Base-by-base conservation (phyloP, 768 basidiomycete genomes). In the Calocybe cyanea region DNA sequence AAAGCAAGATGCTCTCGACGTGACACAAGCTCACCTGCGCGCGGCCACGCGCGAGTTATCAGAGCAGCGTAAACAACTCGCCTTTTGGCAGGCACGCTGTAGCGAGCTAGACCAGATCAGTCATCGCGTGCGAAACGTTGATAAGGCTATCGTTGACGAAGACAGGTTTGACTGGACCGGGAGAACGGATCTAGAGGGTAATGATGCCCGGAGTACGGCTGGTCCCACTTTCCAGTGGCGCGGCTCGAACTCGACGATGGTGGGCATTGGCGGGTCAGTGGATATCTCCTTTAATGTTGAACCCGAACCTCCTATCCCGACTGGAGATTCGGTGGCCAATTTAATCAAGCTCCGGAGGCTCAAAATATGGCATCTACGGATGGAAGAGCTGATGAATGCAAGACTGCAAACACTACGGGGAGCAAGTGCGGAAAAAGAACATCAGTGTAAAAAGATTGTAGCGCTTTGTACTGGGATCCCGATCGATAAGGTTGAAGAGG, bases 161-260 rank as follows among this genome's bases (percentile, higher is more conserved):
- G 88, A 89, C 47, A 69, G 65, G 47, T 89, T 93, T 53, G 91
- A 94, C 61, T 95, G 87, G 87, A 88, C 90, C 0, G 94, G 94
- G 2, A 79, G 92, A 19, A 74, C 70, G 21, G 67, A 75, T 46
- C 59, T 71, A 41, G 62, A 65, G 25, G 71, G 69, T 2, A 61
- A 62, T 10, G 71, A 73, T 39, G 72, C 64, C 1, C 58, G 62
- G 20, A 63, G 57, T 4, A 58, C 63, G 7, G 78, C 72, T 2
- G 79, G 81, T 0, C 75, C 83, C 31, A 79, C 86, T 1, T 92
- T 92, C 71, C 76, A 75, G 52, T 79, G 78, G 65, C 79, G 85
- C 8, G 87, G 87, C 2, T 65, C 73, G 11, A 72, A 68, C 39
- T 85, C 84, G 24, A 86, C 83, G 18, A 76, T 89, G 73, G 62